A percentile compares a stretch with the other conserved stretches of the same genome.
Evolutionary conservation across 108 stramenopile species (phyloP).

Genomic region (Chaetoceros muelleri): DNA sequence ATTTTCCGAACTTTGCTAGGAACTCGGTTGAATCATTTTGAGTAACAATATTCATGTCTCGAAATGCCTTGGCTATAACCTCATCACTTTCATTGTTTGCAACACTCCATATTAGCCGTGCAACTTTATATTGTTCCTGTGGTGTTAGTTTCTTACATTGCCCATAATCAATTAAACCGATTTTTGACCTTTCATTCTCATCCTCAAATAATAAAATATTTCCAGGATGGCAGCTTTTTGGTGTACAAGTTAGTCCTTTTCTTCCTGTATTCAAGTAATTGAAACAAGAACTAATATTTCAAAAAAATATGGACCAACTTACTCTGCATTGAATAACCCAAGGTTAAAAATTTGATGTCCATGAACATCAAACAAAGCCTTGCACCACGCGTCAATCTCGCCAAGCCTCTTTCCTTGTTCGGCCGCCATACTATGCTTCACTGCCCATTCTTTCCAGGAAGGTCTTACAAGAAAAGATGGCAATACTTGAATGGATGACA

Average conservation of each 20-base stretch:
- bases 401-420: conserved; percentile 22
- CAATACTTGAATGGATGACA: conserved; percentile 21
- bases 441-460: conserved; percentile 49
- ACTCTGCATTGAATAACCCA: conserved; percentile 54
- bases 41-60: conserved; percentile 48
- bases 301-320: neutral
- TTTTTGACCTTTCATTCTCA: conserved; percentile 14
- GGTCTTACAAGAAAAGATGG: conserved; percentile 8
- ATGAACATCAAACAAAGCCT: conserved; percentile 66
- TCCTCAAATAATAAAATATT: conserved; percentile 41
- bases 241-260: too few species aligned
- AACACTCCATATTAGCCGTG: conserved; percentile 49
- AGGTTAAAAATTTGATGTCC: conserved; percentile 67
- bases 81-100: conserved; percentile 56
- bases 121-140: conserved; percentile 41
- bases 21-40: conserved; percentile 58
- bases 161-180: conserved; percentile 63
- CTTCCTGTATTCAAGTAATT: too few species aligned
- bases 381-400: conserved; percentile 42
- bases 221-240: conserved; percentile 48
- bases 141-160: conserved; percentile 49
- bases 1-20: conserved; percentile 47
- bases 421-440: conserved; percentile 23
- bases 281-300: neutral
- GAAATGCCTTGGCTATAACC: conserved; percentile 45